phyloP scores from a whole-genome alignment of 495 filamentous ascomycete genomes.

The Tuber borchii region DNA sequence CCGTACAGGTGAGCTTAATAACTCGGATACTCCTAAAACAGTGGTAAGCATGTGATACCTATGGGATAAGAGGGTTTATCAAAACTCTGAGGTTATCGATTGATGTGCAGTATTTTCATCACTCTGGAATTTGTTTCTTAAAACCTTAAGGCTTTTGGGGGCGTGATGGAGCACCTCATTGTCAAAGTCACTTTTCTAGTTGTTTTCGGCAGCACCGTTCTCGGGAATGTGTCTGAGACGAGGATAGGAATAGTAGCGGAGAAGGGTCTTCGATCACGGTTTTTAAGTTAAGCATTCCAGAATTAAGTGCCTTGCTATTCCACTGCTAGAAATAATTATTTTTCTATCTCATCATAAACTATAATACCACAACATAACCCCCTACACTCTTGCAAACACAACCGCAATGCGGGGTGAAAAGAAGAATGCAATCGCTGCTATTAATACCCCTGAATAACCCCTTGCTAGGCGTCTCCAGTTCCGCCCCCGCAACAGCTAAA shows the following conservation, averaged over 20 bases:
- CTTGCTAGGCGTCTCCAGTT: not conserved
- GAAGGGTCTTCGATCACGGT: not conserved
- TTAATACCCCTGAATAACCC: not conserved
- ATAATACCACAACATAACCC: not conserved
- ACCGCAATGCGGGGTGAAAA: not conserved
- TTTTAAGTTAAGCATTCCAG: not conserved
- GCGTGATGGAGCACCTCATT: no score
- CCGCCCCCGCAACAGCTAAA: not conserved
- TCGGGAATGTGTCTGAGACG: not conserved
- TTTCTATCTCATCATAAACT: not conserved
- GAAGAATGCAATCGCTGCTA: not conserved
- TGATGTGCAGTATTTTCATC: no score
- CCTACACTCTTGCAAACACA: not conserved
- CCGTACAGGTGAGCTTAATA: no score
- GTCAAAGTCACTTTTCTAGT: no score
- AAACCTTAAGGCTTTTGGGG: no score
- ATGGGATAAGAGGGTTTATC: no score
- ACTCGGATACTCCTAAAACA: no score
- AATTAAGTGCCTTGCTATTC: no score
- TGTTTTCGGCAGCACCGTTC: not conserved
- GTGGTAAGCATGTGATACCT: no score
- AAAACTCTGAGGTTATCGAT: no score
- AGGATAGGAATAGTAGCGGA: not conserved
- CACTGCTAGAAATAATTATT: no score
- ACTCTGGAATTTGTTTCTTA: no score